Conservation (phyloP, 208 protist genomes). For the Balamuthia mandrillaris region DNA sequence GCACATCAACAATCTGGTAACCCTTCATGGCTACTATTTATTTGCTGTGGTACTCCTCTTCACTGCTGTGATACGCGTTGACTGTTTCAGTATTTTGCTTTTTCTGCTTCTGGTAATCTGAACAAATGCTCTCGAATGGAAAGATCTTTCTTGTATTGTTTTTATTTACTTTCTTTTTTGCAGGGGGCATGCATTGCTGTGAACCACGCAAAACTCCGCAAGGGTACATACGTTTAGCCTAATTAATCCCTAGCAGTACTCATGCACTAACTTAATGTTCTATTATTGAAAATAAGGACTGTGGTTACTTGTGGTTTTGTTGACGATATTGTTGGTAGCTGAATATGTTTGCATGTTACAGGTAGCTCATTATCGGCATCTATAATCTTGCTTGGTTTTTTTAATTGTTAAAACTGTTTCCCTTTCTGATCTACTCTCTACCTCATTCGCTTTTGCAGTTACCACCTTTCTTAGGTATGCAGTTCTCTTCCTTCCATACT, state of each 20-base stretch:
- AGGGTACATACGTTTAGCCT: not conserved
- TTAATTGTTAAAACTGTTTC: not conserved
- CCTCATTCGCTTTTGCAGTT: not conserved
- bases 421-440: not conserved
- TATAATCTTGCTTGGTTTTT: not conserved
- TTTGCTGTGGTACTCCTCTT: constrained; percentile 26
- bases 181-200: not conserved
- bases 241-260: too few species aligned
- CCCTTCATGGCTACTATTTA: not conserved
- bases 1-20: not conserved
- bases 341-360: not conserved
- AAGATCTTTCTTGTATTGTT: not conserved
- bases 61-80: not conserved
- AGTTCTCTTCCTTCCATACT: too few species aligned
- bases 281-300: too few species aligned
- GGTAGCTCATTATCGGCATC: not conserved
- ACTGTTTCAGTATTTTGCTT: not conserved
- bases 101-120: not conserved
- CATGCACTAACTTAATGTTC: too few species aligned
- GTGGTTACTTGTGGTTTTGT: not conserved
- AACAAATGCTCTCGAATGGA: not conserved
- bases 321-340: not conserved
- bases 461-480: too few species aligned
- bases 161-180: not conserved
- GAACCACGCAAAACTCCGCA: not conserved